Conservation (phyloP, 768 basidiomycete genomes). For the Pleurotus eryngii region DNA sequence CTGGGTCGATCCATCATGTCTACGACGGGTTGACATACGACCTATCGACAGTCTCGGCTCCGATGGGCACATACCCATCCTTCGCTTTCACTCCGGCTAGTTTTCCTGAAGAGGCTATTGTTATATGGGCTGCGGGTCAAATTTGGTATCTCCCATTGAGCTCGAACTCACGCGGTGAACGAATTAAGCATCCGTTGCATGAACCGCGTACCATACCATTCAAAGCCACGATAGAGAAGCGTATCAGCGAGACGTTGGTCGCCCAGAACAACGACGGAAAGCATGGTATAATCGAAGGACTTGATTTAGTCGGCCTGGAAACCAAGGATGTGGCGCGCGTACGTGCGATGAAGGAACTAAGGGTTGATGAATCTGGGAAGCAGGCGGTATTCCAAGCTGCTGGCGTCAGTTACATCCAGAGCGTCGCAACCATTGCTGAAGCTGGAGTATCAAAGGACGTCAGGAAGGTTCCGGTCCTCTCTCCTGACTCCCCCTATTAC, state of each 20-base stretch:
- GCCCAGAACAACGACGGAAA: slow-evolving; percentile 25
- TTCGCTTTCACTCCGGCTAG: slow-evolving; percentile 60
- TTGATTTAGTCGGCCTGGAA: slow-evolving; percentile 52
- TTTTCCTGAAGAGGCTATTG: slow-evolving; percentile 44
- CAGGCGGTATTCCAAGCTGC: slow-evolving; percentile 67
- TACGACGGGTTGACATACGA: slow-evolving; percentile 75
- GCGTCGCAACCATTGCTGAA: slow-evolving; percentile 21
- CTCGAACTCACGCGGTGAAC: slow-evolving; percentile 52
- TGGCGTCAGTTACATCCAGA: slow-evolving; percentile 52
- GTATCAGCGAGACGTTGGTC: slow-evolving; percentile 56
- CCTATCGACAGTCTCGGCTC: slow-evolving; percentile 57
- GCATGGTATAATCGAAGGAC: slow-evolving; percentile 8
- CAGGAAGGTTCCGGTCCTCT: slow-evolving; percentile 43
- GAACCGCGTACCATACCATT: slow-evolving; percentile 52
- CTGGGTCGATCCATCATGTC: slow-evolving; percentile 60
- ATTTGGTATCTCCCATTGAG: slow-evolving; percentile 60
- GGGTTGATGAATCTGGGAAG: slow-evolving; percentile 50
- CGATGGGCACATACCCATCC: slow-evolving; percentile 79
- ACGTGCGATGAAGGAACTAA: slow-evolving; percentile 58
- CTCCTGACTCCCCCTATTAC: slow-evolving; percentile 52
- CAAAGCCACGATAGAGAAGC: slow-evolving; percentile 60
- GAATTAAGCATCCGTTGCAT: slow-evolving; percentile 30
- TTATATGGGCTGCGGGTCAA: slow-evolving; percentile 75
- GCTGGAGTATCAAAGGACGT: slow-evolving; percentile 18
- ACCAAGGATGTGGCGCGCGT: slow-evolving; percentile 52